A percentile compares a stretch with the other conserved stretches of the same genome.
Evolutionary conservation across 345 rosid species (phyloP).

Genomic region (Populus deltoides): DNA sequence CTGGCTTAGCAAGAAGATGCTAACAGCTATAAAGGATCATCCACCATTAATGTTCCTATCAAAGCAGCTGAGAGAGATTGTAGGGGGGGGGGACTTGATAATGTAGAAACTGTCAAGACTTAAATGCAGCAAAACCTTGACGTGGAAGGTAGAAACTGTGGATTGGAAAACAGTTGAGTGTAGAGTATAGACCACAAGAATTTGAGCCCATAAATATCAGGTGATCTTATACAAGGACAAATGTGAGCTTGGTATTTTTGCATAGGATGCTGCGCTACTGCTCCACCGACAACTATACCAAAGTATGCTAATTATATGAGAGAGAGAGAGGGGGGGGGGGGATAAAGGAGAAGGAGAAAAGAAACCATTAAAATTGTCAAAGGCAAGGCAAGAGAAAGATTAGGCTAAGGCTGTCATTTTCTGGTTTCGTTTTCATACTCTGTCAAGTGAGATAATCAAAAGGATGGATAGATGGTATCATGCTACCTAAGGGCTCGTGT

Average conservation of each 20-base stretch:
- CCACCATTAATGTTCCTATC: neutral
- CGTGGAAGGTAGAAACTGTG: neutral
- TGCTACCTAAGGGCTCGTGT: neutral
- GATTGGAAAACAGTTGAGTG: neutral
- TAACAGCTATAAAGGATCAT: neutral
- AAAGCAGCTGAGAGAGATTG: neutral
- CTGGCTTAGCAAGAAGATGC: neutral
- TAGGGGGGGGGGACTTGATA: neutral
- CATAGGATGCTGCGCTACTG: constrained; percentile 24
- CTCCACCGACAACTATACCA: constrained; percentile 16
- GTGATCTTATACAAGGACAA: neutral
- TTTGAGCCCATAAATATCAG: neutral
- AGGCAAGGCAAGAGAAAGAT: neutral
- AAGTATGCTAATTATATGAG: neutral
- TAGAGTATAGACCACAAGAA: neutral
- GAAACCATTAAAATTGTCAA: neutral
- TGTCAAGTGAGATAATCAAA: no score
- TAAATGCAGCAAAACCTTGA: constrained; percentile 1
- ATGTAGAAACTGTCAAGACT: neutral
- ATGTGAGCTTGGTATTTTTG: neutral
- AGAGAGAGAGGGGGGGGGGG: neutral
- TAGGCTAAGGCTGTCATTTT: neutral
- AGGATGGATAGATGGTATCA: neutral
- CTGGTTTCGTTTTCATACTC: neutral
- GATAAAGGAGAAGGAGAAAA: neutral